Conservation (phyloP, 345 rosid genomes). For the Carallia brachiata region DNA sequence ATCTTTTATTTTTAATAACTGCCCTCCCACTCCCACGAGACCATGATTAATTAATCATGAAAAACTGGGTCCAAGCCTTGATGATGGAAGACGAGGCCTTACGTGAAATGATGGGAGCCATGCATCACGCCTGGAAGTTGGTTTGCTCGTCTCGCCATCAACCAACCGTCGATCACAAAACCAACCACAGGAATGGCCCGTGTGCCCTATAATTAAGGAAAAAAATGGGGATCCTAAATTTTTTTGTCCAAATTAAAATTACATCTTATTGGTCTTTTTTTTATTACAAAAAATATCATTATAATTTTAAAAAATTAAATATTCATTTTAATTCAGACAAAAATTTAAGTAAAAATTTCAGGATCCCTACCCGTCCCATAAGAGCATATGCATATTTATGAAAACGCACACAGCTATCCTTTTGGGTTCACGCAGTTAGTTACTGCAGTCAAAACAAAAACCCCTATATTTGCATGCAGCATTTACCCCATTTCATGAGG, state of each 20-base stretch:
- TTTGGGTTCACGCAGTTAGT: constrained; percentile 64
- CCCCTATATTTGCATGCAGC: constrained; percentile 24
- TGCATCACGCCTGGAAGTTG: background rate
- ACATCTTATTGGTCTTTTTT: too few relatives aligned
- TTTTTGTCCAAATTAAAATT: too few relatives aligned
- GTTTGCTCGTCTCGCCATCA: background rate
- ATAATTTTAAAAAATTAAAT: too few relatives aligned
- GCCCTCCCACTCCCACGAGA: background rate
- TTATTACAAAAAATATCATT: too few relatives aligned
- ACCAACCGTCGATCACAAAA: background rate
- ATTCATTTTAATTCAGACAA: too few relatives aligned
- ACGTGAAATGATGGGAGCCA: constrained; percentile 3
- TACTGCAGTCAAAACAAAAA: constrained; percentile 27
- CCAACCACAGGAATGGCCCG: background rate
- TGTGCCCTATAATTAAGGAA: background rate
- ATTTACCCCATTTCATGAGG: constrained; percentile 79
- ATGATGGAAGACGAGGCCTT: background rate
- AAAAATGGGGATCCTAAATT: too few relatives aligned
- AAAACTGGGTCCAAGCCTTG: background rate
- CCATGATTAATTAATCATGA: background rate
- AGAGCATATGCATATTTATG: constrained; percentile 21
- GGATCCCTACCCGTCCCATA: too few relatives aligned
- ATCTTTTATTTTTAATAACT: too few relatives aligned
- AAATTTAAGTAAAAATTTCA: too few relatives aligned
- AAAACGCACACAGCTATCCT: constrained; percentile 12